These are phyloP conservation scores for Lepidium africanum DNA, from an alignment of 345 rosid genomes.

Conservation along the genomic window DNA sequence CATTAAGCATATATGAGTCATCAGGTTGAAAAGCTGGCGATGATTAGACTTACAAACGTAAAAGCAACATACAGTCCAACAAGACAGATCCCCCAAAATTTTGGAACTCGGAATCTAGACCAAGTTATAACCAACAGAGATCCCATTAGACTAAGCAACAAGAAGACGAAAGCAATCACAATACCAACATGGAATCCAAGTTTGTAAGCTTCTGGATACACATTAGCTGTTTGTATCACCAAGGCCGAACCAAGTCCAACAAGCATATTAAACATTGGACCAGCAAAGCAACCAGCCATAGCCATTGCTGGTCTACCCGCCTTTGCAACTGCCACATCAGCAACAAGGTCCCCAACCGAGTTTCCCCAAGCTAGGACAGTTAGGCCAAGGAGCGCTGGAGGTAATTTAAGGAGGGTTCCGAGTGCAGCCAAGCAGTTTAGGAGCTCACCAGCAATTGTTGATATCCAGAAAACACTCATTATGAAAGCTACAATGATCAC, in stretches of 20 bases:
- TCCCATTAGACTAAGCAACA: conserved; percentile 86
- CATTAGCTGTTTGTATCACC: conserved; percentile 65
- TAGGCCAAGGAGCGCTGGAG: conserved; percentile 81
- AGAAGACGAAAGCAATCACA: conserved; percentile 81
- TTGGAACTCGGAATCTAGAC: conserved; percentile 88
- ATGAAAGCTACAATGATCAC: conserved; percentile 61
- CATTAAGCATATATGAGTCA: not conserved
- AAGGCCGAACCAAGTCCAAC: conserved; percentile 86
- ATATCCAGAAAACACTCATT: conserved; percentile 98
- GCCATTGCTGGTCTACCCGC: conserved; percentile 99
- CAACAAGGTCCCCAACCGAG: conserved; percentile 95
- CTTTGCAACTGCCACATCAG: conserved; percentile 93
- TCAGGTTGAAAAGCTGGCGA: conserved; percentile 54
- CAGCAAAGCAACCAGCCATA: conserved; percentile 99
- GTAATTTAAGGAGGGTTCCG: conserved; percentile 64
- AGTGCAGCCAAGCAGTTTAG: conserved; percentile 82
- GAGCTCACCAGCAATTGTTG: conserved; percentile 87
- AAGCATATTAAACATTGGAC: conserved; percentile 99
- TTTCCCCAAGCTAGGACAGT: conserved; percentile 99
- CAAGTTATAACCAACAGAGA: conserved; percentile 86
- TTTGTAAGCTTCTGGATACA: conserved; percentile 71
- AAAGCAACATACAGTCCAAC: conserved; percentile 75
- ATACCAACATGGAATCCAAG: conserved; percentile 79
- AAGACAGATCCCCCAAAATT: conserved; percentile 92
- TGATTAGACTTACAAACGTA: conserved; percentile 54